These are phyloP conservation scores for Sporothrix sp. DNA, from an alignment of 2,329 filamentous ascomycete species.

Conservation along the genomic window DNA sequence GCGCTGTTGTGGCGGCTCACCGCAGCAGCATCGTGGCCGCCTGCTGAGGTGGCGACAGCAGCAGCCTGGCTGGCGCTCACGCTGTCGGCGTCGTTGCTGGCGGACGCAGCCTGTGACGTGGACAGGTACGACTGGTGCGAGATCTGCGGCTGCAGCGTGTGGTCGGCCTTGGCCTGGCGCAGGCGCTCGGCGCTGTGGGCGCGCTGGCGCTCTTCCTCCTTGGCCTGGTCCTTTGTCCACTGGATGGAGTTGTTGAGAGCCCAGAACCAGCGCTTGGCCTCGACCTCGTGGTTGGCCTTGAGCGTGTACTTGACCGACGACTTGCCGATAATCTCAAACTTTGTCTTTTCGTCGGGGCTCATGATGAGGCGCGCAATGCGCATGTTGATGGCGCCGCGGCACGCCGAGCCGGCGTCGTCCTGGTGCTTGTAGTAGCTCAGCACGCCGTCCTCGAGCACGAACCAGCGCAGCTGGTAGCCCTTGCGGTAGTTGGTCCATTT, in stretches of 20 bases:
- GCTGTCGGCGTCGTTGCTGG: slow-evolving; percentile 37
- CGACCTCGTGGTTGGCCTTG: slow-evolving; percentile 95
- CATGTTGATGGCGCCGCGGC: slow-evolving; percentile 98
- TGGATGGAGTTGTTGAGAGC: slow-evolving; percentile 97
- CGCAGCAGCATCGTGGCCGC: not conserved
- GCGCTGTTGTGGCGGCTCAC: slow-evolving; percentile 32
- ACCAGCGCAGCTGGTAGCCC: slow-evolving; percentile 95
- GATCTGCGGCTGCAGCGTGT: slow-evolving; percentile 29
- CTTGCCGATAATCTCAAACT: slow-evolving; percentile 96
- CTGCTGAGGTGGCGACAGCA: slow-evolving; percentile 32
- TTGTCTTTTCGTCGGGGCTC: slow-evolving; percentile 94
- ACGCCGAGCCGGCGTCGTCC: slow-evolving; percentile 91
- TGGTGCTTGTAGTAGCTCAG: slow-evolving; percentile 99
- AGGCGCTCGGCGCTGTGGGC: slow-evolving; percentile 66
- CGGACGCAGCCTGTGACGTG: slow-evolving; percentile 33
- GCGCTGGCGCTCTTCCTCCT: slow-evolving; percentile 72
- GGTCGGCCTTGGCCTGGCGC: slow-evolving; percentile 67
- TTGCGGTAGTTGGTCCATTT: slow-evolving; percentile 99
- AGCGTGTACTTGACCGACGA: slow-evolving; percentile 97
- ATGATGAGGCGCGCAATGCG: slow-evolving; percentile 89
- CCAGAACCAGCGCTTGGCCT: slow-evolving; percentile 99
- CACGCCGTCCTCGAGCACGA: slow-evolving; percentile 93
- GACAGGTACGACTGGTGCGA: slow-evolving; percentile 5
- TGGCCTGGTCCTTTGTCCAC: slow-evolving; percentile 94
- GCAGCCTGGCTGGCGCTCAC: slow-evolving; percentile 41